These are phyloP conservation scores for Ceriops zippeliana DNA, from an alignment of 345 rosid genomes.

Conservation along the genomic window DNA sequence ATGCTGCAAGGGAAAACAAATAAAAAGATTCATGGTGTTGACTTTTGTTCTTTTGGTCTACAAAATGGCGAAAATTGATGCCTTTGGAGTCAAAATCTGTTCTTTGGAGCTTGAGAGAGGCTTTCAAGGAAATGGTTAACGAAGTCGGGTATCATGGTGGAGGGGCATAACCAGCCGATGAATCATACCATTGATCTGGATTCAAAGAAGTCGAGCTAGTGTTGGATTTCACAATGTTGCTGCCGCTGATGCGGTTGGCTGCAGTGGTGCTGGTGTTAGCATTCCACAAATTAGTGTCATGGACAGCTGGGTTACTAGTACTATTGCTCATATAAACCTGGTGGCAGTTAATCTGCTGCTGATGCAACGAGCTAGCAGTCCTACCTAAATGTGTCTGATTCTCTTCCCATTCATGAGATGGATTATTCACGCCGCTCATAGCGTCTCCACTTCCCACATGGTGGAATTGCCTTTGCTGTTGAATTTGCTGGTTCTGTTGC, in stretches of 20 bases:
- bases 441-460: slow-evolving; percentile 17
- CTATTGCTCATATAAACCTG: slow-evolving; percentile 15
- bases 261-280: slow-evolving; percentile 19
- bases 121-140: not conserved
- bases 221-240: not conserved
- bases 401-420: slow-evolving; percentile 24
- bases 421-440: slow-evolving; percentile 4
- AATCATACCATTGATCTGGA: slow-evolving; percentile 35
- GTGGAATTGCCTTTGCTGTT: slow-evolving; percentile 27
- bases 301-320: slow-evolving; percentile 15
- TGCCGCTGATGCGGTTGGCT: slow-evolving; percentile 7
- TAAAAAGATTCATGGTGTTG: slow-evolving; percentile 1
- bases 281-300: slow-evolving; percentile 36
- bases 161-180: slow-evolving; percentile 30
- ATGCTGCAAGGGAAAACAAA: slow-evolving; percentile 3
- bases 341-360: slow-evolving; percentile 35
- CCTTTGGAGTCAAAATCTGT: not conserved
- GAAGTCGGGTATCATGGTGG: slow-evolving; percentile 20
- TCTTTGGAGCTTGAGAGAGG: slow-evolving; percentile 5
- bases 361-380: slow-evolving; percentile 5
- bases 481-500: slow-evolving; percentile 17
- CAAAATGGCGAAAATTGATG: slow-evolving; percentile 10
- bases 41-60: slow-evolving; percentile 3
- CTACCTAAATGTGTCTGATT: slow-evolving; percentile 21
- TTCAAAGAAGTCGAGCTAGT: slow-evolving; percentile 26